A percentile compares a stretch with the other conserved stretches of the same genome.
Evolutionary conservation across 768 basidiomycete genomes (phyloP).

Genomic region (Xanthoconium stramineum): DNA sequence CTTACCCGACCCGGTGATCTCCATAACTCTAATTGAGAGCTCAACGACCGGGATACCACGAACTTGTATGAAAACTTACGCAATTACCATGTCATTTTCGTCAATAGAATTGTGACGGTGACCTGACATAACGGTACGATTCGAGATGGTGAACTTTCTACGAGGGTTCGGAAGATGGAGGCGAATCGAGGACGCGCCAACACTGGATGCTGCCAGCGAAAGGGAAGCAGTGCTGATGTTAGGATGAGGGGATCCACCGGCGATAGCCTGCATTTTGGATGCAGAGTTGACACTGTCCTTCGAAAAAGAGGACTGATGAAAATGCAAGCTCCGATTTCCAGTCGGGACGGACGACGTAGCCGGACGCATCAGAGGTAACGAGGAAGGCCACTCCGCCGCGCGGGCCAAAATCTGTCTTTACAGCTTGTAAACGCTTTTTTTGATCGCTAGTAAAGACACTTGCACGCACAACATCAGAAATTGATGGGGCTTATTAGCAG

Average conservation of each 20-base stretch:
- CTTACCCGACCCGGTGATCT: constrained; percentile 14
- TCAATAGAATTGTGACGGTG: background rate
- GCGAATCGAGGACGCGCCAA: background rate
- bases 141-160: background rate
- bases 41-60: background rate
- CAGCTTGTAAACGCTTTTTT: no score
- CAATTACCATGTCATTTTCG: constrained; percentile 16
- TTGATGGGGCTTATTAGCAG: no score
- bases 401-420: no score
- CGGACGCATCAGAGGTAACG: no score
- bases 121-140: background rate
- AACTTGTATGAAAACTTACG: constrained; percentile 6
- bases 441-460: no score
- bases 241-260: background rate
- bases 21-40: constrained; percentile 12
- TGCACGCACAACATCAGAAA: no score
- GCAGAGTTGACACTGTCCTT: background rate
- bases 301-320: no score
- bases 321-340: no score
- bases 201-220: background rate
- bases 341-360: no score
- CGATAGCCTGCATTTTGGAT: background rate
- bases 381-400: no score
- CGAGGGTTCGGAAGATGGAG: background rate
- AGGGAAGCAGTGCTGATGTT: background rate